phyloP scores from a whole-genome alignment of 2,329 filamentous ascomycete species.

The Pestalotiopsis sp. region DNA sequence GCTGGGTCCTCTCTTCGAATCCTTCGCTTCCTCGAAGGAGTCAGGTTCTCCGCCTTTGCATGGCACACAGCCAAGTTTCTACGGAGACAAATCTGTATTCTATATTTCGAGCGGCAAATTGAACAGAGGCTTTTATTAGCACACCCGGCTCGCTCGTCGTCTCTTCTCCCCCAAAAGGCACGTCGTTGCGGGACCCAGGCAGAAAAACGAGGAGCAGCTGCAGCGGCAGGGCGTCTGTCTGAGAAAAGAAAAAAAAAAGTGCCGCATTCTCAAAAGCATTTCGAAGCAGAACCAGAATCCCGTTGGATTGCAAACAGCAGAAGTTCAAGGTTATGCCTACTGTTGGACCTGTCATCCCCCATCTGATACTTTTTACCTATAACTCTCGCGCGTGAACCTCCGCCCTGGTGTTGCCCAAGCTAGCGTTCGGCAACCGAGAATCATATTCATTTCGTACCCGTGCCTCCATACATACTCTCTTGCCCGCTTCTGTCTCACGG shows the following conservation, averaged over 20 bases:
- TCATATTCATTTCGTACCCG: neutral
- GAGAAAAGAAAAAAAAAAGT: too few species aligned
- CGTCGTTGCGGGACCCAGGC: neutral
- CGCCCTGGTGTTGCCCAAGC: neutral
- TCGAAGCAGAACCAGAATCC: too few species aligned
- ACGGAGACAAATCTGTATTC: neutral
- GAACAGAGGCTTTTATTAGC: neutral
- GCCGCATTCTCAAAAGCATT: too few species aligned
- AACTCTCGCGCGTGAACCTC: neutral
- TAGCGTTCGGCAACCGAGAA: neutral
- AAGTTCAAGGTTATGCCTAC: neutral
- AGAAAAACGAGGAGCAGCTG: too few species aligned
- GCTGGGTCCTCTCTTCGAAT: neutral
- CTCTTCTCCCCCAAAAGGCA: neutral
- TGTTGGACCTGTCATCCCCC: neutral
- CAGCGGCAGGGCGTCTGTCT: too few species aligned
- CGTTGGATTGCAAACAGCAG: too few species aligned
- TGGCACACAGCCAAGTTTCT: neutral
- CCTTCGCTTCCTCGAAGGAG: neutral
- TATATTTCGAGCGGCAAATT: neutral
- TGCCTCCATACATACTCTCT: neutral
- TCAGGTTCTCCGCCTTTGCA: conserved; percentile 3
- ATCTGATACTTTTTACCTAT: neutral
- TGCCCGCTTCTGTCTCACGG: neutral
- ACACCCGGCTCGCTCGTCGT: neutral